Base-by-base conservation (phyloP, 257 asterid species). In the Salvia miltiorrhiza region DNA sequence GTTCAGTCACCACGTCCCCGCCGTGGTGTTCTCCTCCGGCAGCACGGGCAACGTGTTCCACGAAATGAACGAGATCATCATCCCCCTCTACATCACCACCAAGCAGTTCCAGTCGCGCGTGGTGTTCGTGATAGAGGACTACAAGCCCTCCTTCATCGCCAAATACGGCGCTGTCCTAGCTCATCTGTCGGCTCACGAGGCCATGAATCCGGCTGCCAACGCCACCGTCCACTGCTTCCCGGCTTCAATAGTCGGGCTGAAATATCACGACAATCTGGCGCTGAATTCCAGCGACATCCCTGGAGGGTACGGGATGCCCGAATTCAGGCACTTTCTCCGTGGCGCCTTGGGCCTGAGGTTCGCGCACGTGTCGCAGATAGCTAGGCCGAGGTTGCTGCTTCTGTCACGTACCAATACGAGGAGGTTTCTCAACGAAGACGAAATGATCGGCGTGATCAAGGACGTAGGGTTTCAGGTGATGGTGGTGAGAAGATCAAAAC, bases 21-120 rank as follows among this genome's bases (percentile, higher is more conserved):
- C 96, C 14, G 87, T 89, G 63, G 73, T 92, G 64, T 92, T 92
- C 76, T 92, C 98, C n/a, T 83, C 95, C 1, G 83, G 92, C 24
- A 85, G 90, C 76, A 87, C 87, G 2, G 98, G 98, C 7, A 92
- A 92, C 77, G 81, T 83, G 9, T 92, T 83, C 87, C 96, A 92
- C 37, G 97, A 89, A 47, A 83, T 86, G 83, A 92, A 85, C 23
- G 98, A 92, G 69, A 92, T 91, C 66, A 85, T 92, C 17, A 45
- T 92, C 49, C 98, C 98, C 7, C 78, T 92, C 14, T 92, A 58
- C 84, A 80, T 92, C 44, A 87, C 96, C 16, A 39, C 86, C 37
- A 90, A 77, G 28, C 98, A 85, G 45, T 84, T 92, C 65, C 78
- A 81, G 10, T 83, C 86, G 65, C 80, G 84, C 43, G 88, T 87